Conservation (phyloP, 2,329 filamentous ascomycete species). For the Arachnomyces sp. region DNA sequence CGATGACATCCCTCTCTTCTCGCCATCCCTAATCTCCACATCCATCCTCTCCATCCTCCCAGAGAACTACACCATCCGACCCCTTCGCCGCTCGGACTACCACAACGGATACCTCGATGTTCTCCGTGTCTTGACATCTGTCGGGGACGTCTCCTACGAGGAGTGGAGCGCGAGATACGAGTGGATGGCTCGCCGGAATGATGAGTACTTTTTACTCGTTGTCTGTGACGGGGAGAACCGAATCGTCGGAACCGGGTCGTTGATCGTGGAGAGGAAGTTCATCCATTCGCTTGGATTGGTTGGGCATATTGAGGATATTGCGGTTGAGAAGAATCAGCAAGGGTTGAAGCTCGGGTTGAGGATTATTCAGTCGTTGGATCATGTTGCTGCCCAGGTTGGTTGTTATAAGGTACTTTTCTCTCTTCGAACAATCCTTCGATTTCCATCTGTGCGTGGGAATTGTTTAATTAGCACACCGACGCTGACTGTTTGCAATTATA, state of each 20-base stretch:
- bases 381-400: conserved; percentile 75
- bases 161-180: conserved; percentile 74
- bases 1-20: conserved; percentile 62
- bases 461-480: not conserved
- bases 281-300: conserved; percentile 50
- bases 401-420: conserved; percentile 68
- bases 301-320: conserved; percentile 96
- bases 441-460: not conserved
- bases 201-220: conserved; percentile 78
- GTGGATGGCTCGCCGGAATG: conserved; percentile 66
- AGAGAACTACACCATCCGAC: conserved; percentile 72
- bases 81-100: conserved; percentile 72
- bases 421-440: not conserved
- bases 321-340: conserved; percentile 88
- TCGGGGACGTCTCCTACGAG: conserved; percentile 73
- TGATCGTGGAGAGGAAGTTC: conserved; percentile 85
- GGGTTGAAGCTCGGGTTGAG: conserved; percentile 92
- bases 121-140: conserved; percentile 81
- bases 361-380: conserved; percentile 89
- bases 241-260: conserved; percentile 82
- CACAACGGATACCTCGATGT: conserved; percentile 80
- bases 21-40: conserved; percentile 66
- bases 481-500: conserved; percentile 27
- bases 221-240: conserved; percentile 64
- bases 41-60: conserved; percentile 66